These are phyloP conservation scores for Cystobasidiaceae sp. DNA, from an alignment of 1,284 basidiomycete species.

Conservation along the genomic window DNA sequence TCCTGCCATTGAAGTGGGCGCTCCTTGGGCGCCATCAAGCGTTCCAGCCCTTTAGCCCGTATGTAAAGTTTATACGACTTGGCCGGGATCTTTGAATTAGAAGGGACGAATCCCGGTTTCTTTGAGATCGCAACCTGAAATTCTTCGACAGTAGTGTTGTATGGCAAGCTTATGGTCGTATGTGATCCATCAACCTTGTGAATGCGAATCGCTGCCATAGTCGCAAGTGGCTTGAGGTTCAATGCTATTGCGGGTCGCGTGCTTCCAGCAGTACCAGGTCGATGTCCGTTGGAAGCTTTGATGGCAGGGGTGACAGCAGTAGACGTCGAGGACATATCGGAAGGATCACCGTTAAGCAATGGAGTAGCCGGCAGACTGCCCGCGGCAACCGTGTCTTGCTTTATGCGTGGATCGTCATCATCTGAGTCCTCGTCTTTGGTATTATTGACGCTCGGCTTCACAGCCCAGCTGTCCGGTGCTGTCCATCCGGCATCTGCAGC, in stretches of 20 bases:
- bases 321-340: no score
- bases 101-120: constrained; percentile 43
- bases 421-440: constrained; percentile 41
- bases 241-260: constrained; percentile 1
- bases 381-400: not conserved
- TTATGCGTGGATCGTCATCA: constrained; percentile 32
- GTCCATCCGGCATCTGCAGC: constrained; percentile 48
- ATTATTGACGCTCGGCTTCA: constrained; percentile 49
- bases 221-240: not conserved
- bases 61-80: constrained; percentile 57
- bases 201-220: constrained; percentile 40
- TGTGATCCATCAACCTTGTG: constrained; percentile 40
- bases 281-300: not conserved
- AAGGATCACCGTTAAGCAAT: constrained; percentile 6
- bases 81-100: constrained; percentile 50
- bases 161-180: constrained; percentile 40
- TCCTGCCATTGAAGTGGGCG: constrained; percentile 79
- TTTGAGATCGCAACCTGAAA: constrained; percentile 35
- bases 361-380: constrained; percentile 21
- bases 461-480: constrained; percentile 55
- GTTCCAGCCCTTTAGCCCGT: constrained; percentile 53
- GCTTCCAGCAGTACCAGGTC: constrained; percentile 2
- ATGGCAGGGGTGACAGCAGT: not conserved
- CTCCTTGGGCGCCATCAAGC: constrained; percentile 72
- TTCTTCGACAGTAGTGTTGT: constrained; percentile 37